Percentiles rank a stretch among this genome's conserved stretches.
Conservation (phyloP, 2,329 filamentous ascomycete species). For the Botrytis deweyae region DNA sequence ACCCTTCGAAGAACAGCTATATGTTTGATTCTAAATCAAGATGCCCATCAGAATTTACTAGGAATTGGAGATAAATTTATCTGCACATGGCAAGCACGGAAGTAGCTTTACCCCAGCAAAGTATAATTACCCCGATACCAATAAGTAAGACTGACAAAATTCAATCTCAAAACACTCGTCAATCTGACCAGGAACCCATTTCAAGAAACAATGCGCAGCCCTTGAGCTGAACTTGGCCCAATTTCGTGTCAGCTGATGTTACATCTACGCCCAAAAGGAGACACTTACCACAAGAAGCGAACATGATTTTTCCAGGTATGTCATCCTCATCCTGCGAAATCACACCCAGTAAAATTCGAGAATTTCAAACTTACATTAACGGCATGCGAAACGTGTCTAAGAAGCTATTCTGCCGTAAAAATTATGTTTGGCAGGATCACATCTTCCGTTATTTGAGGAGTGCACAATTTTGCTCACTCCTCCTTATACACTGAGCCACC, state of each 20-base stretch:
- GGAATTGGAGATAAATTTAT: background rate
- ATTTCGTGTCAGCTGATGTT: conserved; percentile 20
- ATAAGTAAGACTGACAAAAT: background rate
- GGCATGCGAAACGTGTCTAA: background rate
- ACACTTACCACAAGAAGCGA: background rate
- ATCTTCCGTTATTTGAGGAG: conserved; percentile 15
- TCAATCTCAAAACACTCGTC: conserved; percentile 5
- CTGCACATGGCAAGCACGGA: background rate
- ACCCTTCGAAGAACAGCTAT: background rate
- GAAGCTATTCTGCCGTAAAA: background rate
- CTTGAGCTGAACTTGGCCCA: conserved; percentile 1
- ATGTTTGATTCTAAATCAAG: background rate
- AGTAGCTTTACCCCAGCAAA: conserved; percentile 3
- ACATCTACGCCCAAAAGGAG: background rate
- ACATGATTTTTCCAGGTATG: conserved; percentile 8
- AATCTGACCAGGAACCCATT: background rate
- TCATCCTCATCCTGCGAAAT: conserved; percentile 14
- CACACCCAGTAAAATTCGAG: conserved; percentile 4
- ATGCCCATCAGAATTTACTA: background rate
- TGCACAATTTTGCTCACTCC: conserved; percentile 8
- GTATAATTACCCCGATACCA: background rate
- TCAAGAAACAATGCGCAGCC: background rate
- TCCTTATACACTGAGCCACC: background rate
- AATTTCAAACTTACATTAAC: conserved; percentile 4
- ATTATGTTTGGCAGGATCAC: conserved; percentile 7